Evolutionary conservation across 192 early-diverging fungal species (phyloP), one percentile per base, ranked within the genome.

Genomic region (Fimicolochytrium jonesii): DNA sequence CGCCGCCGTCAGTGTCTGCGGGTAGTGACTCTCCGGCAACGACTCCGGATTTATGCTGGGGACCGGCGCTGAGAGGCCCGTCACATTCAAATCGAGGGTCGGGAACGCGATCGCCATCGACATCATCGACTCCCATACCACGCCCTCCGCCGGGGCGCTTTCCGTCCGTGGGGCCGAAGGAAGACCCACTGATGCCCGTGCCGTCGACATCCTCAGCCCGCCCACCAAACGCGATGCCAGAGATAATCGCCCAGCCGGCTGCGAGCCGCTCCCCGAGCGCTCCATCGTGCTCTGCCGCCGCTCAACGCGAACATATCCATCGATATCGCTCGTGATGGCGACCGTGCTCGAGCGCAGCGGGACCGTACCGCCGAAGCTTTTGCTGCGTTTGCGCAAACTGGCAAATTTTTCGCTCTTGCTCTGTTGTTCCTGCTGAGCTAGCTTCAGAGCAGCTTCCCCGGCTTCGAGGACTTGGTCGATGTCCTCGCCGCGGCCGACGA

Each of bases 1-100:
- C 18, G 60, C 60, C 6, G 34, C 30, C 10, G 60, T 51, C 9
- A 62, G 47, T 23, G 60, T 62, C 0, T 62, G 60, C 18, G 60
- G 60, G 26, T 51, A 62, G 26, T 62, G 34, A 23, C 47, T 51
- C 20, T 62, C 60, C 4, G 60, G 60, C 11, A 62, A 31, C 28
- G 47, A 31, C 10, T 62, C 47, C 0, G 60, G n/a, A 13, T 46
- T 15, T 15, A 36, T 48, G 26, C n/a, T 18, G 2, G 60, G 60
- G 15, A 51, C 48, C 34, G 60, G 60, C 11, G 60, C 60, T 4
- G 60, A 25, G 20, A 62, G 49, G 7, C 60, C 60, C 1, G 31
- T 20, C 22, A 35, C 15, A 20, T n/a, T 45, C 7, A 2, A 22
- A 20, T 17, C 60, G 5, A 51, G 17, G 0, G 58, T n/a, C 7